Evolutionary conservation across 2,329 filamentous ascomycete species (phyloP).

Genomic region (Penicillium oxalicum): DNA sequence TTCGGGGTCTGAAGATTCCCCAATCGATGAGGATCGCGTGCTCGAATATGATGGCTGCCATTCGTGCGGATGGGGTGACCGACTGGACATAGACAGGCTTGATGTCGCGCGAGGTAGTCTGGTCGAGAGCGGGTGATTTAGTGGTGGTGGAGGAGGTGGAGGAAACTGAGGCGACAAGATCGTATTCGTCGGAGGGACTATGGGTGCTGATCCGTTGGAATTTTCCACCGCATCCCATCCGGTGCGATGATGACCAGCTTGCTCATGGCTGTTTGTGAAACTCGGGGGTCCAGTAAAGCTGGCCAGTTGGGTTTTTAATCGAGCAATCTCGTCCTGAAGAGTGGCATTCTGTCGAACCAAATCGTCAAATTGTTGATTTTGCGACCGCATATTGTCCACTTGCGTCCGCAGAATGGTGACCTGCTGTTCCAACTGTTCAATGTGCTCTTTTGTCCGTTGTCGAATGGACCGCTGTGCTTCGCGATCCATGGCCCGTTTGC

Average conservation of each 20-base stretch:
- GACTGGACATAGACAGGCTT: constrained; percentile 21
- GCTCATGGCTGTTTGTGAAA: constrained; percentile 17
- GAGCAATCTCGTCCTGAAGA: constrained; percentile 51
- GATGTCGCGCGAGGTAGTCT: constrained; percentile 20
- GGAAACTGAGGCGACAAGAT: constrained; percentile 23
- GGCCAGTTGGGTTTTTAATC: constrained; percentile 46
- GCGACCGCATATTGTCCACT: constrained; percentile 47
- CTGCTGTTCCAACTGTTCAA: constrained; percentile 58
- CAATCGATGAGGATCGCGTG: constrained; percentile 24
- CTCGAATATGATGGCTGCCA: constrained; percentile 25
- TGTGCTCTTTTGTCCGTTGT: constrained; percentile 73
- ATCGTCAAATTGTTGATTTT: constrained; percentile 47
- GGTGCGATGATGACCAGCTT: constrained; percentile 1
- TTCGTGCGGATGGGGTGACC: constrained; percentile 22
- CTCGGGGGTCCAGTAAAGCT: constrained; percentile 20
- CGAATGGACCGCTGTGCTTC: constrained; percentile 81
- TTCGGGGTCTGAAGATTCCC: constrained; percentile 25
- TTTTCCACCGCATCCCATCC: constrained; percentile 18
- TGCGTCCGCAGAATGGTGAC: constrained; percentile 12
- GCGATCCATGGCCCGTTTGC: constrained; percentile 57
- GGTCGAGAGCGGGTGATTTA: constrained; percentile 9
- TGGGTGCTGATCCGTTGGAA: constrained; percentile 9
- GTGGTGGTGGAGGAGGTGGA: constrained; percentile 15
- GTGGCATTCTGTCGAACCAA: constrained; percentile 50
- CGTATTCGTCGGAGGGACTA: constrained; percentile 11